Conservation (phyloP, 129 eudicot genomes). For the Apium graveolens region DNA sequence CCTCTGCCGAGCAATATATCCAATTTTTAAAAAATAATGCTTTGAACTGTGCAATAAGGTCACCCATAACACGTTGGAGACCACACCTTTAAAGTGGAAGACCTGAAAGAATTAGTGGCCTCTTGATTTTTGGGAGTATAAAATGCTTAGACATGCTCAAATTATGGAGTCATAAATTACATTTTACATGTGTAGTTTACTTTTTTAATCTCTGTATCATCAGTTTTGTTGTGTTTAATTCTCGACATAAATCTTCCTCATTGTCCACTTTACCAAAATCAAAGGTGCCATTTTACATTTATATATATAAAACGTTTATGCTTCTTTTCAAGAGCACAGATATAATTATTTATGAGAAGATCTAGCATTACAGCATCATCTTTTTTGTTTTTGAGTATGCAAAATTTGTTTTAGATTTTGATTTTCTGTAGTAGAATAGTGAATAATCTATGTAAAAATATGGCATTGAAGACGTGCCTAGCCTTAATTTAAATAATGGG, state of each 20-base stretch:
- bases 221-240: neutral
- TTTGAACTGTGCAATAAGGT: too few species aligned
- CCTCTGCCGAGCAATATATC: neutral
- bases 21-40: neutral
- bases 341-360: neutral
- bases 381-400: too few species aligned
- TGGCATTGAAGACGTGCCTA: neutral
- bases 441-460: neutral
- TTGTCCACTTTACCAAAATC: neutral
- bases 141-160: too few species aligned
- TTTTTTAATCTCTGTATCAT: neutral
- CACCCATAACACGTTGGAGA: too few species aligned
- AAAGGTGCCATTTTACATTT: neutral
- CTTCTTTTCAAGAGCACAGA: neutral
- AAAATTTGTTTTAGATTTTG: too few species aligned
- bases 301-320: neutral
- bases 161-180: neutral
- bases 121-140: too few species aligned
- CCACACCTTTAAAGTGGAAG: too few species aligned
- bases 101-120: too few species aligned
- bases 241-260: neutral
- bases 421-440: neutral
- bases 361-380: neutral
- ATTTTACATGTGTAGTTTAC: neutral
- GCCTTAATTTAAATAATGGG: neutral